Evolutionary conservation across 2,329 filamentous ascomycete genomes (phyloP).

Genomic region (Fusarium agapanthi): DNA sequence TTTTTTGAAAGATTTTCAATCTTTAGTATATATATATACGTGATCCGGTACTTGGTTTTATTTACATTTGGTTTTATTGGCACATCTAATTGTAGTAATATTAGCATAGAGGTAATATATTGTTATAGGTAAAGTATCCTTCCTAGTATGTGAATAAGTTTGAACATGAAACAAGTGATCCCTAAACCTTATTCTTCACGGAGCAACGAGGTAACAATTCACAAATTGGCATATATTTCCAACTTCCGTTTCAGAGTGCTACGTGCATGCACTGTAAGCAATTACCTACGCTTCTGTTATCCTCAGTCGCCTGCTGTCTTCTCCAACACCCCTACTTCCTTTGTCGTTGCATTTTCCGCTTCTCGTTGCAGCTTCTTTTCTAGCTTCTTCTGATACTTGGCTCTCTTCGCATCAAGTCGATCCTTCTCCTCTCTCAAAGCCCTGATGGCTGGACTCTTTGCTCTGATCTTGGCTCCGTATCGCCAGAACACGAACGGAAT

Average conservation of each 20-base stretch:
- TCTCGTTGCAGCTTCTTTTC: slow-evolving; percentile 23
- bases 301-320: neutral
- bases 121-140: neutral
- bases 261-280: too few relatives aligned
- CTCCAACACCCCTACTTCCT: slow-evolving; percentile 14
- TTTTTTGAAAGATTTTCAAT: too few relatives aligned
- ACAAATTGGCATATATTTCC: too few relatives aligned
- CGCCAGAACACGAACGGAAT: slow-evolving; percentile 83
- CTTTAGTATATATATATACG: too few relatives aligned
- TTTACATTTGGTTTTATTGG: too few relatives aligned
- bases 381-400: slow-evolving; percentile 42
- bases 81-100: too few relatives aligned
- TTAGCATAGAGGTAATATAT: neutral
- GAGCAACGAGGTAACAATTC: neutral
- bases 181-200: neutral
- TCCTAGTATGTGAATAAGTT: neutral
- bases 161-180: neutral
- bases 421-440: slow-evolving; percentile 57
- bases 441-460: slow-evolving; percentile 59
- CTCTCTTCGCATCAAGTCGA: slow-evolving; percentile 44
- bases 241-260: neutral
- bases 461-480: slow-evolving; percentile 63
- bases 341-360: neutral
- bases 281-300: neutral
- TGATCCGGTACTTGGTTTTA: neutral